Percentiles rank a stretch among this genome's conserved stretches.
Conservation (phyloP, 495 filamentous ascomycete species). For the Neurospora hispaniola region DNA sequence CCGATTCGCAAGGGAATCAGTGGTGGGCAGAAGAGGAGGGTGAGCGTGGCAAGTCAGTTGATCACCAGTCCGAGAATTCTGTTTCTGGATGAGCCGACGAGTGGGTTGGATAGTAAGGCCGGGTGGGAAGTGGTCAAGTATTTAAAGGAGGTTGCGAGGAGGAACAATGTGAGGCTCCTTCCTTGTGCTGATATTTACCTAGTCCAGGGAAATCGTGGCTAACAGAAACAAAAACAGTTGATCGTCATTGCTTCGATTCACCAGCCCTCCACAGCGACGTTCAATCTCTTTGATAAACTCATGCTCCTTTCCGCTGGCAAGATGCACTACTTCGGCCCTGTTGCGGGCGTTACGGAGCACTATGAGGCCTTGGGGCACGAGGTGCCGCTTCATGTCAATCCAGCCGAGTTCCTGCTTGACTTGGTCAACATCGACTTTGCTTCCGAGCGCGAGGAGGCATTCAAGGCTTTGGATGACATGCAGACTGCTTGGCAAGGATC, state of each 20-base stretch:
- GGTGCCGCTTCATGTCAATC: slow-evolving; percentile 59
- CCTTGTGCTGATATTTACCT: too few relatives aligned
- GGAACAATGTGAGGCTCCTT: slow-evolving; percentile 46
- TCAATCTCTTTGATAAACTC: slow-evolving; percentile 69
- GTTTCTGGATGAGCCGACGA: slow-evolving; percentile 76
- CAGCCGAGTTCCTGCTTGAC: slow-evolving; percentile 68
- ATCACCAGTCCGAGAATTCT: slow-evolving; percentile 70
- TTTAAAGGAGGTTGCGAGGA: slow-evolving; percentile 55
- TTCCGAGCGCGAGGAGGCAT: slow-evolving; percentile 29
- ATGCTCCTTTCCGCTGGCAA: slow-evolving; percentile 59
- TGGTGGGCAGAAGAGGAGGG: slow-evolving; percentile 68
- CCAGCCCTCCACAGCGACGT: slow-evolving; percentile 67
- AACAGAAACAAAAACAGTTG: slow-evolving; percentile 49
- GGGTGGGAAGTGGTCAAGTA: slow-evolving; percentile 76
- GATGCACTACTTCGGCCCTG: slow-evolving; percentile 57
- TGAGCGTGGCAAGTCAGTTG: slow-evolving; percentile 69
- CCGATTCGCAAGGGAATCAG: slow-evolving; percentile 69
- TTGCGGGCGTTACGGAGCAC: slow-evolving; percentile 40
- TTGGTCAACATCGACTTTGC: slow-evolving; percentile 64
- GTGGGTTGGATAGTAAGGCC: slow-evolving; percentile 67
- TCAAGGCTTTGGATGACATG: slow-evolving; percentile 28
- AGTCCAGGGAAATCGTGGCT: slow-evolving; percentile 13
- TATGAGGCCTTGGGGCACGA: slow-evolving; percentile 47
- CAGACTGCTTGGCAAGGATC: slow-evolving; percentile 34
- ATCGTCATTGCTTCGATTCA: slow-evolving; percentile 66